Conservation (phyloP, 805 yeast genomes). For the Metschnikowia vanudenii region DNA sequence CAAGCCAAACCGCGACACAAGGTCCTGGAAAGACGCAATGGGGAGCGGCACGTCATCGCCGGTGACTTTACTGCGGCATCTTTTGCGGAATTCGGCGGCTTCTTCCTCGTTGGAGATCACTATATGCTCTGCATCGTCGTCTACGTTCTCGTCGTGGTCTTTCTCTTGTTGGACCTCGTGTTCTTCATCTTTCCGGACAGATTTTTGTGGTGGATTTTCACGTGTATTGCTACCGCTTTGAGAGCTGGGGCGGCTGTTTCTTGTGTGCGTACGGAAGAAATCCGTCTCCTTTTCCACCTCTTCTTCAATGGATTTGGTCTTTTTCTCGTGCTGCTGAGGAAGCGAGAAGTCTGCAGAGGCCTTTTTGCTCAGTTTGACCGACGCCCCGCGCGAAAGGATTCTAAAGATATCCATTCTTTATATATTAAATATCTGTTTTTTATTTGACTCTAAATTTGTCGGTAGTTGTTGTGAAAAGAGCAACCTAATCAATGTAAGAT, state of each 20-base stretch:
- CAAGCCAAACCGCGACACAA: conserved; percentile 64
- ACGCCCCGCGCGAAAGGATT: conserved; percentile 83
- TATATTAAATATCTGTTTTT: not conserved
- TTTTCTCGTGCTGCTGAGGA: conserved; percentile 23
- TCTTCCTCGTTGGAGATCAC: conserved; percentile 55
- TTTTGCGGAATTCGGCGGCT: conserved; percentile 59
- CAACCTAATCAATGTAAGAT: too few relatives aligned
- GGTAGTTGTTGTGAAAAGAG: too few relatives aligned
- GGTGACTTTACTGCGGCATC: conserved; percentile 63
- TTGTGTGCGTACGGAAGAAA: conserved; percentile 55
- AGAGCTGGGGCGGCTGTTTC: not conserved
- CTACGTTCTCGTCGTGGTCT: conserved; percentile 27
- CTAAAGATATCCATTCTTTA: conserved; percentile 80
- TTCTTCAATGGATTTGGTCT: conserved; percentile 38
- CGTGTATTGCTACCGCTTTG: conserved; percentile 17
- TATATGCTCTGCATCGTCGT: conserved; percentile 29
- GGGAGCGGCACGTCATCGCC: conserved; percentile 92
- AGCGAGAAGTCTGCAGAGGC: conserved; percentile 43
- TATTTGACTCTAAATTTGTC: not conserved
- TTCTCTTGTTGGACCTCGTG: conserved; percentile 18
- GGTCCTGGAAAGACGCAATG: conserved; percentile 83
- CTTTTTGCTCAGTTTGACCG: conserved; percentile 57
- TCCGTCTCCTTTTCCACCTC: conserved; percentile 74
- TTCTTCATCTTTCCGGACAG: too few relatives aligned
- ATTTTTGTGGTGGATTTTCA: conserved; percentile 5